Conservation (phyloP, 2,329 filamentous ascomycete genomes). For the Fusarium sp. region DNA sequence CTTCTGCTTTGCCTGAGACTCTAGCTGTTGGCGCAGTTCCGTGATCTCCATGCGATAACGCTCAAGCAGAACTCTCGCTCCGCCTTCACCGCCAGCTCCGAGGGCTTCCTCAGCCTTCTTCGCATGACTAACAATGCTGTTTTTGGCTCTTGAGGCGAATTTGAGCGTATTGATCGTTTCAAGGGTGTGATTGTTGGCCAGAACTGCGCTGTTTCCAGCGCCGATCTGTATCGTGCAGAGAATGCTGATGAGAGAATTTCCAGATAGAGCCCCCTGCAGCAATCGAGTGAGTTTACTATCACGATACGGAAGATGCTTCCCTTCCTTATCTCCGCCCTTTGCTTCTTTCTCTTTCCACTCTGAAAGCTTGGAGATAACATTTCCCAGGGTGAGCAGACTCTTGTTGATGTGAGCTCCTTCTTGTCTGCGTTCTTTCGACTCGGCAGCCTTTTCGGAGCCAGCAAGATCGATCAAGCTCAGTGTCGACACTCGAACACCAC, state of each 20-base stretch:
- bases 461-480: constrained; percentile 96
- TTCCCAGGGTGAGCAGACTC: constrained; percentile 92
- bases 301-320: constrained; percentile 93
- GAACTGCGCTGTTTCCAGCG: constrained; percentile 77
- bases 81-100: constrained; percentile 83
- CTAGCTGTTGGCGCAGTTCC: constrained; percentile 83
- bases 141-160: constrained; percentile 96
- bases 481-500: constrained; percentile 94
- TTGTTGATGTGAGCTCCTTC: constrained; percentile 99
- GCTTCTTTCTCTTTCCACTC: constrained; percentile 86
- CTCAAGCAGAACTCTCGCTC: constrained; percentile 88
- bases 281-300: constrained; percentile 97
- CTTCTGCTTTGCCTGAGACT: constrained; percentile 81
- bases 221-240: constrained; percentile 95
- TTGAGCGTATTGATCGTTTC: constrained; percentile 97
- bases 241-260: constrained; percentile 95
- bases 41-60: constrained; percentile 94
- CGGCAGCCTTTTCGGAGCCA: constrained; percentile 94
- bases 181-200: constrained; percentile 79
- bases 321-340: constrained; percentile 81
- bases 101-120: constrained; percentile 94
- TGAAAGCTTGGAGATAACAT: constrained; percentile 93
- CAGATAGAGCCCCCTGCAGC: constrained; percentile 91
- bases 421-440: constrained; percentile 91
- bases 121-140: constrained; percentile 96